Percentiles rank a stretch among this genome's conserved stretches.
phyloP scores from a whole-genome alignment of 2,329 filamentous ascomycete species.

The Sarocladiaceae sp. region DNA sequence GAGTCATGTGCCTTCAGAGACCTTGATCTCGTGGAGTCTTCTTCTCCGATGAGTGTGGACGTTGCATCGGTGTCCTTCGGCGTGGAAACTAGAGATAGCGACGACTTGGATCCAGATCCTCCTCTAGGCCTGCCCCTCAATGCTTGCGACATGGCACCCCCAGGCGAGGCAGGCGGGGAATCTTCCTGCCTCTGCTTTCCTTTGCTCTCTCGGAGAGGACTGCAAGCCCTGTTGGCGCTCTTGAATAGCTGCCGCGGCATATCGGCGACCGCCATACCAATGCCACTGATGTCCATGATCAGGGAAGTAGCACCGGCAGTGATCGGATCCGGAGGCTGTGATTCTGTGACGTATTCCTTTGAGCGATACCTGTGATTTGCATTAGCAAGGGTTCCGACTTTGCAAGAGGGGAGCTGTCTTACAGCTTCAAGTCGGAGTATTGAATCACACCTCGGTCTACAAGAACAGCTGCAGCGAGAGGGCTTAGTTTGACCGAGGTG shows the following conservation, averaged over 20 bases:
- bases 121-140: neutral
- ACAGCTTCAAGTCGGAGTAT: conserved; percentile 69
- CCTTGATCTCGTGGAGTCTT: neutral
- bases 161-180: neutral
- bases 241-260: conserved; percentile 54
- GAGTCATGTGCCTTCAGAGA: neutral
- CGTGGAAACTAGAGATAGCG: neutral
- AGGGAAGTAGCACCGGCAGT: conserved; percentile 71
- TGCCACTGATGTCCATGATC: conserved; percentile 72
- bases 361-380: conserved; percentile 35
- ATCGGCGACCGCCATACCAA: conserved; percentile 79
- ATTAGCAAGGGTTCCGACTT: neutral
- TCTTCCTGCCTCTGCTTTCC: neutral
- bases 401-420: conserved; percentile 23
- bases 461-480: conserved; percentile 65
- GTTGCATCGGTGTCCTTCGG: neutral
- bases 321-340: conserved; percentile 73
- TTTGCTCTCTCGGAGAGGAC: neutral
- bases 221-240: neutral
- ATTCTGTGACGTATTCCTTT: conserved; percentile 68
- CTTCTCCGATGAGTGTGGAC: neutral
- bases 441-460: conserved; percentile 58
- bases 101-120: neutral
- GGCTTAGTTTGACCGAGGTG: conserved; percentile 61
- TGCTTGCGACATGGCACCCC: neutral